phyloP scores from a whole-genome alignment of 805 yeast species.

The Pichia gijzeniarum region DNA sequence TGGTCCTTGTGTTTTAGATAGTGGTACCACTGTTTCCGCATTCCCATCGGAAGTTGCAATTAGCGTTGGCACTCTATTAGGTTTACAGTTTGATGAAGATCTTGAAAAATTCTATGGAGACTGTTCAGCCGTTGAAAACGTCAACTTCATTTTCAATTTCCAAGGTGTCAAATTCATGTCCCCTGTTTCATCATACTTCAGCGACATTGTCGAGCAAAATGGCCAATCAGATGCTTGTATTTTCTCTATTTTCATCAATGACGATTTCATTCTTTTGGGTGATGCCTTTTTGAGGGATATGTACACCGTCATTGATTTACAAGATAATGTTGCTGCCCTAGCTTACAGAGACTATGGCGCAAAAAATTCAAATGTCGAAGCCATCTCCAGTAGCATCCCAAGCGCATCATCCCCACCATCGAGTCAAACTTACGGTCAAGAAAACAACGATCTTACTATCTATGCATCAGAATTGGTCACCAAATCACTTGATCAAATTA shows the following conservation, averaged over 20 bases:
- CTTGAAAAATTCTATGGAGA: slow-evolving; percentile 38
- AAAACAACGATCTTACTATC: not conserved
- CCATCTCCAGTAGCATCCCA: not conserved
- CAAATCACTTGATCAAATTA: not conserved
- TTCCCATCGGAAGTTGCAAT: slow-evolving; percentile 30
- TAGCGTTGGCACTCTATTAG: slow-evolving; percentile 24
- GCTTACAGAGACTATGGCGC: slow-evolving; percentile 32
- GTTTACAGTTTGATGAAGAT: slow-evolving; percentile 34
- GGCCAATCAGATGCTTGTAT: slow-evolving; percentile 28
- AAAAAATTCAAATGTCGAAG: not conserved
- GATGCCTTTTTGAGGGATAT: slow-evolving; percentile 41
- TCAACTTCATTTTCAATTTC: slow-evolving; percentile 37
- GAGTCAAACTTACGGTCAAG: not conserved
- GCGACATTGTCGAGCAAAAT: slow-evolving; percentile 5
- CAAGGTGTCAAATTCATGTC: slow-evolving; percentile 45
- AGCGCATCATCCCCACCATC: not conserved
- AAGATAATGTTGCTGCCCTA: slow-evolving; percentile 34
- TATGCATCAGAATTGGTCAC: not conserved
- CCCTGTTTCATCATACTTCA: slow-evolving; percentile 29
- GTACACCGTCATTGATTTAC: slow-evolving; percentile 45
- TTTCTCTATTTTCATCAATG: slow-evolving; percentile 30
- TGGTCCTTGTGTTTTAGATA: slow-evolving; percentile 37
- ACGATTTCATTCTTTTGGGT: slow-evolving; percentile 35
- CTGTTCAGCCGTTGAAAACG: slow-evolving; percentile 28
- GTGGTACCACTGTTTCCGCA: slow-evolving; percentile 43